Base-by-base conservation (phyloP, 2,329 filamentous ascomycete species). In the Bipolaris oryzae region DNA sequence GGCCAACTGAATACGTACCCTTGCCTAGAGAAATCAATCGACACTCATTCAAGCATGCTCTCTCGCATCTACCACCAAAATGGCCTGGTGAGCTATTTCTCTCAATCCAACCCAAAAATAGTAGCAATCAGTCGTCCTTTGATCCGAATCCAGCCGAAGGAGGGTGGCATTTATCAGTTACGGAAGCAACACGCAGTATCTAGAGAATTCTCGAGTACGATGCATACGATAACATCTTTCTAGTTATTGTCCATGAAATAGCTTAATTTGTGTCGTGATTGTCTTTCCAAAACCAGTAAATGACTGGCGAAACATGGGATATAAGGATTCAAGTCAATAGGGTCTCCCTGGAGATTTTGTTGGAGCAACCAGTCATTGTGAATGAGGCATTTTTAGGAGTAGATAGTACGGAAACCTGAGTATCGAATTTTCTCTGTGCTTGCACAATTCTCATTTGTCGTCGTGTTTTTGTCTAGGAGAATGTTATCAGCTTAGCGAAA, bases 211-310 rank as follows among this genome's bases (percentile, higher is more conserved):
- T 20, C 3, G 33, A 47, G 21, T 41, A 47, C 20, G 15, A 45
- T 20, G 49, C 31, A 7, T 37, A 45, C n/a, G 25, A 52, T 21
- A 53, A 37, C 25, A 61, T 46, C 45, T 38, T 61, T 49, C 42
- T 13, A 5, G 31, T 52, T 4, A 45, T 52, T 13, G 16, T 31
- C 3, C 41, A 52, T 43, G 28, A 52, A 18, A 43, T 21, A 45
- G 28, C 18, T 10, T 44, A 5, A 43, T 16, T 5, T 9, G 25
- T 10, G 7, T 45, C 4, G 25, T 20, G 7, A 9, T 34, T 4
- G 7, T 33, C 7, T 45, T 10, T 33, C 43, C 25, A 20, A 23
- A 7, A 7, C 15, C 1, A 5, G 23, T 9, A 33, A 45, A 45
- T 20, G 43, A 33, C n/a, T 45, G 15, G 43, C 13, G 18, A 25